Base-by-base conservation (phyloP, 371 early-diverging fungal genomes). In the Chytridium lagenaria region DNA sequence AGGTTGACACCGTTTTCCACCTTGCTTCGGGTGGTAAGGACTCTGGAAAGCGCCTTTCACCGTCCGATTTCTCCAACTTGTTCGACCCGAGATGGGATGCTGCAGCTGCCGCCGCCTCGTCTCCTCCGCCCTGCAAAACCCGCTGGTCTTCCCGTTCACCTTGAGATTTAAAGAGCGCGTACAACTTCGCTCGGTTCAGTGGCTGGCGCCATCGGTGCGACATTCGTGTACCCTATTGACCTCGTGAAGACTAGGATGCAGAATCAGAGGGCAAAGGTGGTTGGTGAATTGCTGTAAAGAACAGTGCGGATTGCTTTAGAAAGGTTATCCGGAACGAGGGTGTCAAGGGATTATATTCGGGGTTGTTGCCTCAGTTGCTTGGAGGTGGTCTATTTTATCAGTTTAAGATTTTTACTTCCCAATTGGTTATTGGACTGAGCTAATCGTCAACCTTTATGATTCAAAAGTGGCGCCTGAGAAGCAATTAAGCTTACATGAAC, bases 191-290 rank as follows among this genome's bases (percentile, higher is more conserved):
- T 96, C 23, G 98, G 96, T 33, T 90, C 96, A 0, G 87, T 98
- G 78, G 96, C 95, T 70, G 98, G 98, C 79, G 96, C 96, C 23
- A 91, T 98, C 28, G 98, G 98, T 68, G 98, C 98, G 2, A 93
- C 95, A 1, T 92, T 92, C 67, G 96, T 98, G 31, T 98, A 98
- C 78, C 98, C 98, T 22, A 96, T 98, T 66, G 98, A 98, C 85
- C 83, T 98, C 70, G 98, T 98, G 71, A 98, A 98, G 83, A 98
- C 98, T 0, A 90, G 98, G 63, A 95, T 98, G 97, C 98, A 98
- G 80, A 98, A 98, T 82, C 98, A 98, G 78, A 90, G 98, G 36
- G 90, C 92, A 44, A 77, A 80, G 44, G 92, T 95, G 1, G 96
- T 95, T 26, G 97, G 96, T 63, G 94, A 96, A 77, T 80, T 94